Evolutionary conservation across 116 monocot genomes (phyloP).

Genomic region (Papilionanthe hybrid): DNA sequence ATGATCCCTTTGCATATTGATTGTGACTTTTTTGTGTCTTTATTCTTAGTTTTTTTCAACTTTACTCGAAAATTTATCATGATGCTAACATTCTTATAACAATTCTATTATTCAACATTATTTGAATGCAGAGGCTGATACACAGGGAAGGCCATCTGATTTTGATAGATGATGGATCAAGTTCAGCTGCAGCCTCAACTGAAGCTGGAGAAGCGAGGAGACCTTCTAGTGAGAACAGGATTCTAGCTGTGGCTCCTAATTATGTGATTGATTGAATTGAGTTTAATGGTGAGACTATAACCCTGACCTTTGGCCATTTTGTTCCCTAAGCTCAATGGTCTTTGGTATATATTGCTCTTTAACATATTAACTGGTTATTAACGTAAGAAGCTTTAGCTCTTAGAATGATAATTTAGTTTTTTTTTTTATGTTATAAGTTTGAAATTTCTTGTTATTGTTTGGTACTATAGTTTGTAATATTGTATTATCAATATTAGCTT

Average conservation of each 20-base stretch:
- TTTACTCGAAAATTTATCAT: not conserved
- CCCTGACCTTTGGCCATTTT: not conserved
- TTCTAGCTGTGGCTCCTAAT: conserved; percentile 85
- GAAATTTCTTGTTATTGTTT: not conserved
- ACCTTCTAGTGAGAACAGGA: conserved; percentile 60
- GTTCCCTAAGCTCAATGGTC: not conserved
- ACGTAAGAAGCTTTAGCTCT: not conserved
- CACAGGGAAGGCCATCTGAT: conserved; percentile 95
- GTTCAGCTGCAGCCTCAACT: conserved; percentile 18
- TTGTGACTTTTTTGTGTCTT: no score
- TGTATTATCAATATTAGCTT: no score
- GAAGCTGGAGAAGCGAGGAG: conserved; percentile 35
- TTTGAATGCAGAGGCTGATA: conserved; percentile 74
- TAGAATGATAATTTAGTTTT: not conserved
- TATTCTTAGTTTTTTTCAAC: no score
- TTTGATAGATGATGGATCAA: conserved; percentile 77
- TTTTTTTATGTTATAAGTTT: not conserved
- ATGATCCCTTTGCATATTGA: no score
- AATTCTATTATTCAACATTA: not conserved
- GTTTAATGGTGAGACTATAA: not conserved
- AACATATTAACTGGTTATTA: not conserved
- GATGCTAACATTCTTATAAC: not conserved
- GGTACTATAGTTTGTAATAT: not conserved
- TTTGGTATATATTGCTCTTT: not conserved
- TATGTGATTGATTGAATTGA: conserved; percentile 70